phyloP scores from a whole-genome alignment of 306 rosid genomes.

The Gastrolobium bilobum region DNA sequence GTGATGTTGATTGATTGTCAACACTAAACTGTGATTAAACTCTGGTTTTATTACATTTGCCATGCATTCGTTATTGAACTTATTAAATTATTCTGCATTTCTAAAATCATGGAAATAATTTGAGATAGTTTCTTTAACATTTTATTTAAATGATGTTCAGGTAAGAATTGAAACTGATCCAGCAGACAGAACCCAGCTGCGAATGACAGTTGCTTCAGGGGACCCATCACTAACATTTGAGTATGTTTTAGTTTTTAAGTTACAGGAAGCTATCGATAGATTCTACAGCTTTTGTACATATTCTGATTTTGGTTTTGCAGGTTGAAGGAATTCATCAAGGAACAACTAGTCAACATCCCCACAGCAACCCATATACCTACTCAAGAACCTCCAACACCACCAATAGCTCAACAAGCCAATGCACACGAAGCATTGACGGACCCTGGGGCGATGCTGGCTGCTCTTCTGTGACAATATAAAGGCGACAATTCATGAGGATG shows the following conservation, averaged over 20 bases:
- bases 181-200: slow-evolving; percentile 81
- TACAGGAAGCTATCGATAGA: background rate
- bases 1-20: background rate
- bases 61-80: too few relatives aligned
- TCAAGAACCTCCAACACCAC: slow-evolving; percentile 54
- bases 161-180: slow-evolving; percentile 83
- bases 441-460: slow-evolving; percentile 81
- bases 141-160: slow-evolving; percentile 51
- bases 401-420: slow-evolving; percentile 56
- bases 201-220: slow-evolving; percentile 79
- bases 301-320: slow-evolving; percentile 53
- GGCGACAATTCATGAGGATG: slow-evolving; percentile 42
- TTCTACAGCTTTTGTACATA: background rate
- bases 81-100: too few relatives aligned
- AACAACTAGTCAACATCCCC: slow-evolving; percentile 67
- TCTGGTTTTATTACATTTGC: background rate
- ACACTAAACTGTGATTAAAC: background rate
- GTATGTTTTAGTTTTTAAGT: slow-evolving; percentile 49
- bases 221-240: slow-evolving; percentile 70
- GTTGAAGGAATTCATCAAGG: slow-evolving; percentile 78
- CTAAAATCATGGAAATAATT: background rate
- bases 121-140: slow-evolving; percentile 28
- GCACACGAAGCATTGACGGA: slow-evolving; percentile 55
- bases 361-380: slow-evolving; percentile 44
- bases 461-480: slow-evolving; percentile 57